A percentile compares a stretch with the other conserved stretches of the same genome.
Evolutionary conservation across 2,329 filamentous ascomycete species (phyloP).

Genomic region (Xylaria sp.): DNA sequence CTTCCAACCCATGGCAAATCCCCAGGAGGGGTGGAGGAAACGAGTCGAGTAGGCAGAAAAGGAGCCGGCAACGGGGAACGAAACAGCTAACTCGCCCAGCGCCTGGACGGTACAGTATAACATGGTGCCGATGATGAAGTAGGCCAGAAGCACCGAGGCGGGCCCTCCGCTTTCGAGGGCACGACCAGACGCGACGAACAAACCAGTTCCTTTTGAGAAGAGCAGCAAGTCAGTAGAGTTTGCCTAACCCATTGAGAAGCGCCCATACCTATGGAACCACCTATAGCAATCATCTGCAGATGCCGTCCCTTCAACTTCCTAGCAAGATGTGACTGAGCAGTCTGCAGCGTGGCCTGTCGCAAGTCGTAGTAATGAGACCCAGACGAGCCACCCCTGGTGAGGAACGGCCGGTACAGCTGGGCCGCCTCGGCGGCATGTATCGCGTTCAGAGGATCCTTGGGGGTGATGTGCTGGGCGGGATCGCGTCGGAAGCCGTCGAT

Average conservation of each 20-base stretch:
- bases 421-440: conserved; percentile 48
- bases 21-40: conserved; percentile 93
- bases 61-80: conserved; percentile 90
- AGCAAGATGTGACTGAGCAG: conserved; percentile 78
- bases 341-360: conserved; percentile 73
- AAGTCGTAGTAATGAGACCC: conserved; percentile 65
- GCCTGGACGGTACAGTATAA: conserved; percentile 92
- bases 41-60: conserved; percentile 93
- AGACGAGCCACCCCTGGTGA: conserved; percentile 44
- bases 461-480: conserved; percentile 61
- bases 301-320: conserved; percentile 85
- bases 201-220: conserved; percentile 72
- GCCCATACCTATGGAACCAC: conserved; percentile 80
- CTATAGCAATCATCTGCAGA: conserved; percentile 97
- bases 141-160: conserved; percentile 81
- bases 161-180: conserved; percentile 80
- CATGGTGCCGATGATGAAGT: conserved; percentile 83
- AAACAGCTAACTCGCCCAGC: conserved; percentile 88
- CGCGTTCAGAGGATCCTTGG: conserved; percentile 55
- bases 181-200: conserved; percentile 85
- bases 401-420: conserved; percentile 44
- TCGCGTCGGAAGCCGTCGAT: conserved; percentile 74
- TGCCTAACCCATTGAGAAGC: background rate
- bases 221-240: conserved; percentile 15
- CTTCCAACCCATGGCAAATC: conserved; percentile 96